Evolutionary conservation across 305 asterid species (phyloP).

Genomic region (Andrographis paniculata): DNA sequence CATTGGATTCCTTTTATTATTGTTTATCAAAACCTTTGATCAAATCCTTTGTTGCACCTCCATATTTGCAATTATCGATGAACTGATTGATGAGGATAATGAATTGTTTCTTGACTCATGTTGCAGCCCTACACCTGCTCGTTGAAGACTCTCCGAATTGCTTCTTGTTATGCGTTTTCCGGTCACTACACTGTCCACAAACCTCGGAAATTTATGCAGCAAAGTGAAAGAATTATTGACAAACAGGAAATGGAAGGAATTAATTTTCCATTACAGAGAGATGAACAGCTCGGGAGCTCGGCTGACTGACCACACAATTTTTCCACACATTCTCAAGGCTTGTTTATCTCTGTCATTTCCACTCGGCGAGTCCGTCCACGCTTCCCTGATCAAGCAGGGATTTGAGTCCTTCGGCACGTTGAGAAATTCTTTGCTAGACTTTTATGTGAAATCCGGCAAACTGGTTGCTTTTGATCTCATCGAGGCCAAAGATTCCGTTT

Average conservation of each 20-base stretch:
- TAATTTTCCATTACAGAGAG: slow-evolving; percentile 36
- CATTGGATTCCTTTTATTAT: too few species aligned
- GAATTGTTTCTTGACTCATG: too few species aligned
- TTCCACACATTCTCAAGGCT: slow-evolving; percentile 60
- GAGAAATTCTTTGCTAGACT: slow-evolving; percentile 65
- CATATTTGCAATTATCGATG: too few species aligned
- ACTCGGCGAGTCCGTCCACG: slow-evolving; percentile 53
- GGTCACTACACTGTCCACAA: slow-evolving; percentile 16
- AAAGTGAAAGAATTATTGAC: slow-evolving; percentile 40
- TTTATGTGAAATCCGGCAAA: slow-evolving; percentile 58
- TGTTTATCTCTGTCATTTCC: slow-evolving; percentile 34
- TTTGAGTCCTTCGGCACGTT: slow-evolving; percentile 43
- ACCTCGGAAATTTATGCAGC: slow-evolving; percentile 24
- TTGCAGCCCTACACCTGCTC: too few species aligned
- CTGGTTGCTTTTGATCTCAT: slow-evolving; percentile 42
- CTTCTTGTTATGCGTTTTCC: slow-evolving; percentile 27
- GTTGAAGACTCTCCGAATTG: neutral
- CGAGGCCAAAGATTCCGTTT: slow-evolving; percentile 53
- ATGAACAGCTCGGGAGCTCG: slow-evolving; percentile 28
- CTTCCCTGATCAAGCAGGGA: slow-evolving; percentile 59
- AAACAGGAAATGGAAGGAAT: slow-evolving; percentile 50
- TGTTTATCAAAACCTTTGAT: too few species aligned
- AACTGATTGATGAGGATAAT: too few species aligned
- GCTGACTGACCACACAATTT: slow-evolving; percentile 38
- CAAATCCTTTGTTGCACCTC: too few species aligned